These are phyloP conservation scores for Nothopassalora personata DNA, from an alignment of 2,329 filamentous ascomycete species.

Conservation along the genomic window DNA sequence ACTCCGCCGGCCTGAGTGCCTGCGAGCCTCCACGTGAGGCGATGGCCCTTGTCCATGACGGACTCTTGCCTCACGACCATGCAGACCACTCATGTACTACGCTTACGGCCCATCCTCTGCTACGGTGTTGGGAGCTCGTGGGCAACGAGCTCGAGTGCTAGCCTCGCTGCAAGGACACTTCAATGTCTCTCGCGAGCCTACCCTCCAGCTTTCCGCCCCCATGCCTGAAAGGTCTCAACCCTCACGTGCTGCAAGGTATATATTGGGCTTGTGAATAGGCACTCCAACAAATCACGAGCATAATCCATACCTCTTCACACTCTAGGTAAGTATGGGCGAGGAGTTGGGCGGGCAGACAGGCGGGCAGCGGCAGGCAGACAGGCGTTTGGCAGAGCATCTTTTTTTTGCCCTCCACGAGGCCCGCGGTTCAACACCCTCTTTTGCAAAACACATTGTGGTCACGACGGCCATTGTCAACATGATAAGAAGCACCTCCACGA, in stretches of 20 bases:
- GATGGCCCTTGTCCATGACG: background rate
- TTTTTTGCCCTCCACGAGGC: background rate
- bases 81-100: too few relatives aligned
- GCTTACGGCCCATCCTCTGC: too few relatives aligned
- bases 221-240: too few relatives aligned
- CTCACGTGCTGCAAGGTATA: background rate
- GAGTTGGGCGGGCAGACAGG: background rate
- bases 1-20: too few relatives aligned
- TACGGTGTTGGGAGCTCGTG: background rate
- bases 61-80: background rate
- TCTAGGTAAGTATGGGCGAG: background rate
- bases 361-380: background rate
- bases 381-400: background rate
- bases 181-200: background rate
- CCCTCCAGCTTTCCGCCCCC: too few relatives aligned
- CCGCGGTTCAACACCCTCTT: background rate
- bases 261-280: background rate
- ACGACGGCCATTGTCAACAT: background rate
- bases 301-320: background rate
- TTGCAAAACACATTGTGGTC: background rate
- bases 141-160: background rate
- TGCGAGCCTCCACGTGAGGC: background rate
- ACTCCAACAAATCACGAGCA: background rate
- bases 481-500: background rate
- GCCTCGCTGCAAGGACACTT: background rate